These are phyloP conservation scores for Candida sakaeoensis DNA, from an alignment of 805 yeast species.

Conservation along the genomic window DNA sequence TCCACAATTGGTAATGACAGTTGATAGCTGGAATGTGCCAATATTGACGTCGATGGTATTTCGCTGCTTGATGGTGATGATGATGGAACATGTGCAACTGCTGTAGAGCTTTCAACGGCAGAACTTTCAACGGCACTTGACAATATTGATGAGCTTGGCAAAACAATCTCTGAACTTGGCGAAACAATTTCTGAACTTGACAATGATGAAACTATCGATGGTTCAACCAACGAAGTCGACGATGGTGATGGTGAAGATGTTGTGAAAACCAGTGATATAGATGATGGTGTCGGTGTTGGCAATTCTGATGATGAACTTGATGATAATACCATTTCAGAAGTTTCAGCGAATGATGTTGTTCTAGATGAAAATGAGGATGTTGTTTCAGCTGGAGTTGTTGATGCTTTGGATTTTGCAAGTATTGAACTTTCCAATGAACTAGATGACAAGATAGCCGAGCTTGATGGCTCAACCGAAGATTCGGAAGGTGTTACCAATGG, in stretches of 20 bases:
- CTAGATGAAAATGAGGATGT: not conserved
- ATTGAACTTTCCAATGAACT: too few relatives aligned
- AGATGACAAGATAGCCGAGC: too few relatives aligned
- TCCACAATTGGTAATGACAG: conserved; percentile 16
- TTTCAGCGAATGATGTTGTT: not conserved
- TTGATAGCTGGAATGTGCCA: too few relatives aligned
- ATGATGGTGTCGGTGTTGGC: not conserved
- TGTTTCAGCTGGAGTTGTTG: not conserved
- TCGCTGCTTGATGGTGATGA: conserved; percentile 6
- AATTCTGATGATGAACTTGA: too few relatives aligned
- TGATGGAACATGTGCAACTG: conserved; percentile 3
- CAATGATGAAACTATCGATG: not conserved
- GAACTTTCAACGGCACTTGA: not conserved
- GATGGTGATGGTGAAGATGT: not conserved
- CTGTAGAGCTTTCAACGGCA: not conserved
- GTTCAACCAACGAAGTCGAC: conserved; percentile 4
- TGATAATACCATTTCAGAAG: too few relatives aligned
- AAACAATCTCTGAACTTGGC: conserved; percentile 5
- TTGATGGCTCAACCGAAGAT: too few relatives aligned
- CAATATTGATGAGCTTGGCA: not conserved
- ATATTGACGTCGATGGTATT: conserved; percentile 7
- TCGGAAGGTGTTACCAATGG: too few relatives aligned
- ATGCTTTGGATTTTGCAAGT: too few relatives aligned
- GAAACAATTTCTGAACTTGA: conserved; percentile 5
- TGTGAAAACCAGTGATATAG: not conserved